Evolutionary conservation across 106 monocot species (phyloP).

Genomic region (Allium fistulosum): DNA sequence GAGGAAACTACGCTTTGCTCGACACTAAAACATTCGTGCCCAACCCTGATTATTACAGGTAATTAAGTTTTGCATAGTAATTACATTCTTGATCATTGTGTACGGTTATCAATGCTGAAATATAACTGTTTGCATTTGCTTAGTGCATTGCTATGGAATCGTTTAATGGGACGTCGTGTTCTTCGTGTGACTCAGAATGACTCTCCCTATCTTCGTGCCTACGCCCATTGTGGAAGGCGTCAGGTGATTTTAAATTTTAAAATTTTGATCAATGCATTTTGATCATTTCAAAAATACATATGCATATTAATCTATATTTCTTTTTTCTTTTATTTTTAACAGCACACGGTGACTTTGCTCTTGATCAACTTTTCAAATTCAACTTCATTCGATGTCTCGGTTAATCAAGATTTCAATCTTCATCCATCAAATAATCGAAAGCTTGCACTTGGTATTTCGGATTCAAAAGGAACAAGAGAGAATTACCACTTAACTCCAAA

Average conservation of each 20-base stretch:
- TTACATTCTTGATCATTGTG: background rate
- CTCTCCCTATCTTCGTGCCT: slow-evolving; percentile 45
- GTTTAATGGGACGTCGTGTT: slow-evolving; percentile 35
- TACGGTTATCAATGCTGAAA: background rate
- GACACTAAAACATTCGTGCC: slow-evolving; percentile 27
- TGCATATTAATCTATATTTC: background rate
- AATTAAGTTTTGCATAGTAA: background rate
- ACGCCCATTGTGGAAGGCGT: slow-evolving; percentile 53
- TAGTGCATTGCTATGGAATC: slow-evolving; percentile 36
- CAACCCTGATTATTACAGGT: slow-evolving; percentile 49
- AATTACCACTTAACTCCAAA: slow-evolving; percentile 41
- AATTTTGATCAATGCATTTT: background rate
- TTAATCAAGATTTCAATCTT: slow-evolving; percentile 20
- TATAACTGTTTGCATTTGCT: background rate
- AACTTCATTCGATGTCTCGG: slow-evolving; percentile 24
- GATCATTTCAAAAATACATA: background rate
- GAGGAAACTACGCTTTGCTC: slow-evolving; percentile 45
- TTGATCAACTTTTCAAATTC: slow-evolving; percentile 42
- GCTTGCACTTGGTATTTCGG: no score
- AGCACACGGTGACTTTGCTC: slow-evolving; percentile 17
- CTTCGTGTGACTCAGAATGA: slow-evolving; percentile 21
- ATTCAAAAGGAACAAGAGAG: slow-evolving; percentile 14
- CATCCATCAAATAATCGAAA: slow-evolving; percentile 2
- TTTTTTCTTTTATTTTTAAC: background rate
- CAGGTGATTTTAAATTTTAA: slow-evolving; percentile 9